Base-by-base conservation (phyloP, 2,329 filamentous ascomycete species). In the Lojkania enalia region DNA sequence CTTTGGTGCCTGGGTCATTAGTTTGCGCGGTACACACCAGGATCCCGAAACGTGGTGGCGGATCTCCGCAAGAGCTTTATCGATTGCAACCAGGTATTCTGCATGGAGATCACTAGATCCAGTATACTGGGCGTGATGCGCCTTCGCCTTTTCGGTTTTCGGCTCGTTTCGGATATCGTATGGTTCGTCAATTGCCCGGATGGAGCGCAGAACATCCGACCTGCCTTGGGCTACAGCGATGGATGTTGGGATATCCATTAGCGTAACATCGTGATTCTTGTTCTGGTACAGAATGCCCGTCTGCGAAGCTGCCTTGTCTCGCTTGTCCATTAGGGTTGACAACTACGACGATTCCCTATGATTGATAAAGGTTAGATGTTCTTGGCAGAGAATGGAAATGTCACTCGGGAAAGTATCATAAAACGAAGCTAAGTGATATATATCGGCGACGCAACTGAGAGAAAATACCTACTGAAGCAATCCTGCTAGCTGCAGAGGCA, bases 211-310 rank as follows among this genome's bases (percentile, higher is more conserved):
- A 66, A 69, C 45, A 74, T 76, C 50, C 9, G 30, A 6, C 16
- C 70, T 70, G 23, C 77, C 75, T 67, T 90, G 87, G 14, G 81
- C 82, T 48, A 81, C 75, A 53, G 87, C 83, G 29, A 90, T 79
- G 1, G 87, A 88, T 14, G 75, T 73, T 18, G 87, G 86, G 35
- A 90, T 80, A 58, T 91, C 87, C 39, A 90, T 66, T 19, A 90
- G 64, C 16, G 81, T 73, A 41, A 85, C 67, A 35, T 77, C 74
- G 37, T 69, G 60, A 3, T 74, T 70, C 2, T 66, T 56, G 51
- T 76, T 82, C 46, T 77, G 72, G 66, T 79, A 85, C 30, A 86
- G 64, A 16, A 85, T 74, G 7, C 57, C 30, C 18, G 41, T 53
- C 18, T 14, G 18, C 5, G 9, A n/a, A n/a, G n/a, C n/a, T n/a